Base-by-base conservation (phyloP, 1,139 yeast genomes). In the Geotrichum reessii region DNA sequence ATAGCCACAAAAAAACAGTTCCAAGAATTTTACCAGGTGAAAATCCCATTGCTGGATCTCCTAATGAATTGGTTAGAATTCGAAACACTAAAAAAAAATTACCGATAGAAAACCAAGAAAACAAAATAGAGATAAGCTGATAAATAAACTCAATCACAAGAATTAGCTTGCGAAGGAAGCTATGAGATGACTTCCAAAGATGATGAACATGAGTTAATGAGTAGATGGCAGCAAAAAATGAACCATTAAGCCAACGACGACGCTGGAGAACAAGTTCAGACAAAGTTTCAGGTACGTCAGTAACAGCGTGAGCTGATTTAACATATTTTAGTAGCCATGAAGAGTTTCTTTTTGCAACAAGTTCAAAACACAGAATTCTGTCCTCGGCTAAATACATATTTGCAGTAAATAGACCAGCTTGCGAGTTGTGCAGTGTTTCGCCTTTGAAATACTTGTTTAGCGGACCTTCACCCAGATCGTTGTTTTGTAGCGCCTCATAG, bases 321-420 rank as follows among this genome's bases (percentile, higher is more conserved):
- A 87, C 93, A 67, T 86, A 87, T 63, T 86, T 78, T 63, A 88
- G 78, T 24, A 85, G 75, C 81, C 90, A 87, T 60, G 80, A 76
- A 62, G 81, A 78, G 51, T 78, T 74, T 55, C 76, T 74, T 66
- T 87, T 87, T 17, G 93, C 89, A 40, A 87, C 89, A 58, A 87
- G 77, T 71, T 87, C 95, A 73, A 85, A 87, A 76, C 95, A 87
- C 65, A 87, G 76, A 61, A 87, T 87, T 69, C 95, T 80, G 71
- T 87, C 95, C 72, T 87, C 95, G 6, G 95, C 95, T 60, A 87
- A 79, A 71, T 87, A 87, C 95, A 87, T 85, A 73, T 87, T 87
- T 17, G 90, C 84, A 40, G 88, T 85, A 73, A 87, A 87, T 53
- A 87, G 81, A 19, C 93, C 93, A 25, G 81, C 80, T 31, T 77